These are phyloP conservation scores for Botrytis fabae DNA, from an alignment of 2,329 filamentous ascomycete species.

Conservation along the genomic window DNA sequence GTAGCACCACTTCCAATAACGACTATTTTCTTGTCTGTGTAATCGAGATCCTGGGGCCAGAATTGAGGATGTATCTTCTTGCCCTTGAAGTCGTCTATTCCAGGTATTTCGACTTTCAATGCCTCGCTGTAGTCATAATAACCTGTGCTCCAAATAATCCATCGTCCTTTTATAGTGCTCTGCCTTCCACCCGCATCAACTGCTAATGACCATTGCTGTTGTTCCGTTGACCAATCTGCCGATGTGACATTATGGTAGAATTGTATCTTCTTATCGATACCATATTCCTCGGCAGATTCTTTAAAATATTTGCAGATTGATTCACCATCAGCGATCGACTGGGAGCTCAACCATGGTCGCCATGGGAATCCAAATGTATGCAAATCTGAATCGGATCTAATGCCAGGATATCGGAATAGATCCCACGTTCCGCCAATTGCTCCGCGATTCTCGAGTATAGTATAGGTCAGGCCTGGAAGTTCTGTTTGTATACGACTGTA, in stretches of 20 bases:
- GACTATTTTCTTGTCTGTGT: conserved; percentile 52
- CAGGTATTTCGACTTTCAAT: conserved; percentile 55
- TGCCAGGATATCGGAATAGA: conserved; percentile 73
- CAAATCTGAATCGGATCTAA: conserved; percentile 63
- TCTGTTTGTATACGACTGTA: conserved; percentile 56
- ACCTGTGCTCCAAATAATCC: conserved; percentile 60
- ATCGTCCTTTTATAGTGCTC: conserved; percentile 44
- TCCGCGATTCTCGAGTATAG: conserved; percentile 66
- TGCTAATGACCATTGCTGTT: conserved; percentile 55
- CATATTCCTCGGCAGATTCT: conserved; percentile 50
- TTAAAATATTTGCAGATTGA: conserved; percentile 57
- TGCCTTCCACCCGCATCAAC: conserved; percentile 43
- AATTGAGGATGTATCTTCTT: conserved; percentile 69
- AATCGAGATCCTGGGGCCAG: conserved; percentile 68
- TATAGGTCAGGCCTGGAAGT: conserved; percentile 56
- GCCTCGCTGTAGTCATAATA: conserved; percentile 65
- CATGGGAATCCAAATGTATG: conserved; percentile 67
- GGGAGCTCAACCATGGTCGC: conserved; percentile 62
- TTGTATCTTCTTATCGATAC: conserved; percentile 57
- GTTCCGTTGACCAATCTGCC: conserved; percentile 55
- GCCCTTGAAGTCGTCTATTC: conserved; percentile 60
- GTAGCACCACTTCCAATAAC: conserved; percentile 62
- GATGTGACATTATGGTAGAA: conserved; percentile 51
- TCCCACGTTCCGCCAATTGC: conserved; percentile 77
- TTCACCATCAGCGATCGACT: conserved; percentile 52